Evolutionary conservation across 768 basidiomycete species (phyloP).

Genomic region (Macrocybe gigantea): DNA sequence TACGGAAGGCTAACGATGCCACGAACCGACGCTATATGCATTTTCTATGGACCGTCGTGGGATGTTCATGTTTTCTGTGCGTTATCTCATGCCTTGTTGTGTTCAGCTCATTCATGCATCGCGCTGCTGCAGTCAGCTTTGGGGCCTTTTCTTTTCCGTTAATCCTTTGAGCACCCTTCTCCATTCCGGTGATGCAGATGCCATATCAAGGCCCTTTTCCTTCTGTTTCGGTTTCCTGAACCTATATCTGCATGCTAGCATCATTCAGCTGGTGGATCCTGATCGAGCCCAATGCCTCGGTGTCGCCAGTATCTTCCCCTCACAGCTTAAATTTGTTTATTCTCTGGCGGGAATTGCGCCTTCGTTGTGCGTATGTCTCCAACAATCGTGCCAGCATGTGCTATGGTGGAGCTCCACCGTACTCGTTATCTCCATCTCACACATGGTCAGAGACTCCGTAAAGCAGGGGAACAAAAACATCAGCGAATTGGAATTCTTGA

Average conservation of each 20-base stretch:
- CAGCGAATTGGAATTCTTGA: constrained; percentile 43
- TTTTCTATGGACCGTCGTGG: constrained; percentile 34
- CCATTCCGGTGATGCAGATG: constrained; percentile 17
- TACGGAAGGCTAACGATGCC: constrained; percentile 38
- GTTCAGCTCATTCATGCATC: constrained; percentile 2
- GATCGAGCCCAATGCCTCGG: too few species aligned
- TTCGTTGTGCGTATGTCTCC: constrained; percentile 39
- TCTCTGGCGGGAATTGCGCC: constrained; percentile 42
- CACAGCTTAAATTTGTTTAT: constrained; percentile 9
- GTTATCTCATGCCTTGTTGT: constrained; percentile 12
- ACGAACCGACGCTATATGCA: constrained; percentile 36
- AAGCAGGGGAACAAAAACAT: constrained; percentile 40
- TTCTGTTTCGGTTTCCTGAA: too few species aligned
- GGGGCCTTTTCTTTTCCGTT: constrained; percentile 29
- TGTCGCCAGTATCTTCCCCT: too few species aligned
- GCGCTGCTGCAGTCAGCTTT: constrained; percentile 34
- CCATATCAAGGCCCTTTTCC: too few species aligned
- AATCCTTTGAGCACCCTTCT: constrained; percentile 46
- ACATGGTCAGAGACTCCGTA: constrained; percentile 40
- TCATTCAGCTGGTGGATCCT: too few species aligned
- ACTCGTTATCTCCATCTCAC: constrained; percentile 36
- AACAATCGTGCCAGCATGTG: constrained; percentile 46
- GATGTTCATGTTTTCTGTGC: constrained; percentile 42
- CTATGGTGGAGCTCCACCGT: constrained; percentile 47
- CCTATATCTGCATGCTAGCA: too few species aligned